phyloP scores from a whole-genome alignment of 208 protist species.

The Crithidia brevicula region DNA sequence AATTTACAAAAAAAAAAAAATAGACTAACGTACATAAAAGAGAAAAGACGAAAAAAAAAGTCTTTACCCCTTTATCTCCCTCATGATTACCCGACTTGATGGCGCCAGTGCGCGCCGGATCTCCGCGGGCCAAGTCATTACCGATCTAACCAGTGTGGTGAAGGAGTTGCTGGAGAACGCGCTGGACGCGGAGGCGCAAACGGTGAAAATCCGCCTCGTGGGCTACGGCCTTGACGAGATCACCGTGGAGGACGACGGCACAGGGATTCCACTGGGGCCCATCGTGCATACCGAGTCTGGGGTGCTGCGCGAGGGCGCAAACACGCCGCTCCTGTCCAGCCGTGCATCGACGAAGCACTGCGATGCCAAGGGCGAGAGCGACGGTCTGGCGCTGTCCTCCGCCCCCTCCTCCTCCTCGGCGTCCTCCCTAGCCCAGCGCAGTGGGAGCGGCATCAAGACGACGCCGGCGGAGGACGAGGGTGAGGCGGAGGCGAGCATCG shows the following conservation, averaged over 20 bases:
- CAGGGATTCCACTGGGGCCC: slow-evolving; percentile 57
- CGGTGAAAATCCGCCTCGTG: slow-evolving; percentile 65
- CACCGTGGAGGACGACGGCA: slow-evolving; percentile 84
- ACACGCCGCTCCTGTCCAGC: slow-evolving; percentile 59
- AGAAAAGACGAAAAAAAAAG: neutral
- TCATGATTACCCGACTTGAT: slow-evolving; percentile 79
- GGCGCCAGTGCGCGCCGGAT: slow-evolving; percentile 69
- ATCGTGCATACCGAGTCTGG: slow-evolving; percentile 40
- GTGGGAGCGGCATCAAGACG: neutral
- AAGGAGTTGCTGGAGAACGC: slow-evolving; percentile 92
- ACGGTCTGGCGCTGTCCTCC: neutral
- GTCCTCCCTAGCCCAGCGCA: neutral
- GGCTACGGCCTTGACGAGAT: slow-evolving; percentile 75
- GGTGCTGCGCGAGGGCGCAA: slow-evolving; percentile 31
- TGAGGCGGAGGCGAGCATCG: slow-evolving; percentile 6
- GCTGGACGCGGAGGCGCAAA: slow-evolving; percentile 72
- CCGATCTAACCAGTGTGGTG: slow-evolving; percentile 75
- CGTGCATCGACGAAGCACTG: slow-evolving; percentile 73
- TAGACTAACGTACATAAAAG: neutral
- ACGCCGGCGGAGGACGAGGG: neutral
- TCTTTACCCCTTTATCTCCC: neutral
- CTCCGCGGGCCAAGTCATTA: slow-evolving; percentile 87
- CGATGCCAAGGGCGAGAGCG: neutral
- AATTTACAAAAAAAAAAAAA: slow-evolving; percentile 6
- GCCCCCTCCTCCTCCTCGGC: neutral